These are phyloP conservation scores for Lodderomyces oxycetoniae DNA, from an alignment of 1,139 yeast genomes.

Conservation along the genomic window DNA sequence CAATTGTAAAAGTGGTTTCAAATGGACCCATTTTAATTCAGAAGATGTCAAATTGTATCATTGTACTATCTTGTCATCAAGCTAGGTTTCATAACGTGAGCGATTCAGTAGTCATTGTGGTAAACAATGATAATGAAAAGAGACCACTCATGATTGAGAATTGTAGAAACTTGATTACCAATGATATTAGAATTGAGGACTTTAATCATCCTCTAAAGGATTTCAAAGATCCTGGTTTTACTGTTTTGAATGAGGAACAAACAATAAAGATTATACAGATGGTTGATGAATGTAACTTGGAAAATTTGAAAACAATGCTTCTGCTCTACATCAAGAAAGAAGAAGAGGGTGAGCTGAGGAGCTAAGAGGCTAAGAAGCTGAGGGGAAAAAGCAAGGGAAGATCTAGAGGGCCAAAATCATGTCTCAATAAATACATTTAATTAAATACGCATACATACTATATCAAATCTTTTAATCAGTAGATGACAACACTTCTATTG, in stretches of 20 bases:
- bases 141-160: constrained; percentile 27
- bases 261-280: background rate
- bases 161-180: constrained; percentile 15
- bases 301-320: background rate
- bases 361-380: no score
- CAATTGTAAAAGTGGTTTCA: constrained; percentile 1
- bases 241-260: constrained; percentile 1
- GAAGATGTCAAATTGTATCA: constrained; percentile 20
- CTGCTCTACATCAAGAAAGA: no score
- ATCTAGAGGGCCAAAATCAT: no score
- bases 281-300: background rate
- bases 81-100: constrained; percentile 31
- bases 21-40: constrained; percentile 9
- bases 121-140: constrained; percentile 17
- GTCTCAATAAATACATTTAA: no score
- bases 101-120: constrained; percentile 19
- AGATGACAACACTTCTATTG: no score
- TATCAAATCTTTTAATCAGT: no score
- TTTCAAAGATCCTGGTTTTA: constrained; percentile 16
- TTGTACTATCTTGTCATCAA: constrained; percentile 36
- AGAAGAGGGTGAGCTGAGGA: no score
- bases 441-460: no score
- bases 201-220: constrained; percentile 12
- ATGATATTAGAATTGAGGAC: constrained; percentile 11
- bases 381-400: no score